These are phyloP conservation scores for Pythium dissimile DNA, from an alignment of 352 stramenopile species.

Conservation along the genomic window DNA sequence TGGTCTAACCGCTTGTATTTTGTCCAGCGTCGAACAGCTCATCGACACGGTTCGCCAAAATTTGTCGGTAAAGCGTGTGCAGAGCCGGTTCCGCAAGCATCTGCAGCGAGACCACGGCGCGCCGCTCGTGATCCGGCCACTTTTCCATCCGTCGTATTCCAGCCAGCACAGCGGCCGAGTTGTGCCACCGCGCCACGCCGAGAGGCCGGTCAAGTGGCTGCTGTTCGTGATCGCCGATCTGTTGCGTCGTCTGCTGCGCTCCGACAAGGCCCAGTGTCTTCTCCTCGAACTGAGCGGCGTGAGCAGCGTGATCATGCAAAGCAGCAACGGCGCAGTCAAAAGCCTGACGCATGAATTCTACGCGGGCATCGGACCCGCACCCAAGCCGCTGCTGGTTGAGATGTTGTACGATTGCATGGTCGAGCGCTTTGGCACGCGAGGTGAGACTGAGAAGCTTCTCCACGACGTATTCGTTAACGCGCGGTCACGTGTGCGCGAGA, in stretches of 20 bases:
- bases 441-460: conserved; percentile 74
- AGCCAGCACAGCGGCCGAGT: conserved; percentile 12
- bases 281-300: conserved; percentile 46
- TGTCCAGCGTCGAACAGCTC: conserved; percentile 37
- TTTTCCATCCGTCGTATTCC: conserved; percentile 68
- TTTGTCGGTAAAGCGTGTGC: conserved; percentile 61
- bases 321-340: neutral
- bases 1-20: conserved; percentile 7
- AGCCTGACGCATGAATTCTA: conserved; percentile 26
- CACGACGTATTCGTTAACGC: conserved; percentile 83
- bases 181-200: conserved; percentile 30
- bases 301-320: conserved; percentile 27
- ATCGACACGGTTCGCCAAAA: conserved; percentile 75
- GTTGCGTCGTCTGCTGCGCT: conserved; percentile 40
- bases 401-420: conserved; percentile 78
- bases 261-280: conserved; percentile 23
- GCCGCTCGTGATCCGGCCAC: conserved; percentile 64
- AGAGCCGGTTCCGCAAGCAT: conserved; percentile 66
- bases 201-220: conserved; percentile 59
- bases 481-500: conserved; percentile 33
- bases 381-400: conserved; percentile 63
- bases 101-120: conserved; percentile 59
- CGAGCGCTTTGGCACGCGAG: conserved; percentile 59
- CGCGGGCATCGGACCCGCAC: conserved; percentile 51
- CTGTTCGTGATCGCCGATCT: conserved; percentile 54